Evolutionary conservation across 179 eudicot species (phyloP).

Genomic region (Amaranthus tricolor): DNA sequence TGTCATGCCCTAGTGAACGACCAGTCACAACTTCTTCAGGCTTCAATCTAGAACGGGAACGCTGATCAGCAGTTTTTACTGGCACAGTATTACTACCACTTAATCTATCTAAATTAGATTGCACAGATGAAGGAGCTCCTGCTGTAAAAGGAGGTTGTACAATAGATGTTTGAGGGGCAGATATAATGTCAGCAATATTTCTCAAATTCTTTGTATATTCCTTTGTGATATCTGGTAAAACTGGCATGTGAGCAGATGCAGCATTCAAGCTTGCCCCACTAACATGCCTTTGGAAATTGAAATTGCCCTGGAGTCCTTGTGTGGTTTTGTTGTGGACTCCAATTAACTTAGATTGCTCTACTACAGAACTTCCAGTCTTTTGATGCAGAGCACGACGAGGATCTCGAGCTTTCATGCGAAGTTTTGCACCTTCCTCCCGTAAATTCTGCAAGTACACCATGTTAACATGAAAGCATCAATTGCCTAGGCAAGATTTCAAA

Average conservation of each 20-base stretch:
- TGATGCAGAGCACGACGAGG: constrained; percentile 84
- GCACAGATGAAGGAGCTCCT: constrained; percentile 33
- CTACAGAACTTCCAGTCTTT: constrained; percentile 36
- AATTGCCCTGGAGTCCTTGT: constrained; percentile 39
- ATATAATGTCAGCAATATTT: constrained; percentile 68
- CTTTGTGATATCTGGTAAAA: constrained; percentile 67
- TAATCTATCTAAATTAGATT: constrained; percentile 31
- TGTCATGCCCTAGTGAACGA: constrained; percentile 48
- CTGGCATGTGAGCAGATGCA: constrained; percentile 28
- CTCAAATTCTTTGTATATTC: constrained; percentile 70
- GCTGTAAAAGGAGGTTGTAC: constrained; percentile 36
- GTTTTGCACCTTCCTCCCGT: constrained; percentile 67
- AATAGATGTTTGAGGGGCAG: constrained; percentile 50
- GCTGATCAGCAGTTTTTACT: constrained; percentile 33
- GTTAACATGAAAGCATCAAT: constrained; percentile 4
- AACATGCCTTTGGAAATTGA: constrained; percentile 36
- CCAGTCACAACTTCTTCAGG: constrained; percentile 51
- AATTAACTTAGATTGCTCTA: constrained; percentile 45
- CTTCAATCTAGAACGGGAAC: constrained; percentile 33
- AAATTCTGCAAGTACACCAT: constrained; percentile 30
- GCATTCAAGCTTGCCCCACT: constrained; percentile 41
- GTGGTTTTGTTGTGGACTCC: constrained; percentile 22
- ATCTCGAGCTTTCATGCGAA: constrained; percentile 96
- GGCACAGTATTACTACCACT: constrained; percentile 16
- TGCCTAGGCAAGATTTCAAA: neutral